These are phyloP conservation scores for Leccinum sublutescens DNA, from an alignment of 768 basidiomycete genomes.

Conservation along the genomic window DNA sequence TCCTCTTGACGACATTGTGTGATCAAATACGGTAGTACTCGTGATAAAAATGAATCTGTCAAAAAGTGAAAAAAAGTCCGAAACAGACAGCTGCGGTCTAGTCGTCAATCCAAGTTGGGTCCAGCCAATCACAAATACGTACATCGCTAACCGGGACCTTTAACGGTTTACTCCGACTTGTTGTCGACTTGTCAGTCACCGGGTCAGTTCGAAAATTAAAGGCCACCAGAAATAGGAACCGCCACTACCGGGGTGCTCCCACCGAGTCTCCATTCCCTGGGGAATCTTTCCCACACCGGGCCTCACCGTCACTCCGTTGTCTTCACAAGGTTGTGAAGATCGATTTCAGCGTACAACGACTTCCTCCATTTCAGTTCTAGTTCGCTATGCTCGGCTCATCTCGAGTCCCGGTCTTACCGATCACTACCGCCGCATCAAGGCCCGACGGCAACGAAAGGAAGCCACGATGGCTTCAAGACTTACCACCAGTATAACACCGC, in stretches of 20 bases:
- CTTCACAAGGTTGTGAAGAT: not conserved
- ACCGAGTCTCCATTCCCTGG: too few species aligned
- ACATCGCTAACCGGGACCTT: not conserved
- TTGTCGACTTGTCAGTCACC: too few species aligned
- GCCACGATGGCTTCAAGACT: not conserved
- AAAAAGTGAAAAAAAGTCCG: constrained; percentile 9
- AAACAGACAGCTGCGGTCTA: constrained; percentile 1
- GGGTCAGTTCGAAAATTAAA: not conserved
- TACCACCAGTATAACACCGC: not conserved
- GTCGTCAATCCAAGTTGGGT: not conserved
- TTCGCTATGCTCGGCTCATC: not conserved
- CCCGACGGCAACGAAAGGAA: not conserved
- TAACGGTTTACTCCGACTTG: not conserved
- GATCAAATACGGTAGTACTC: not conserved
- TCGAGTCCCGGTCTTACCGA: not conserved
- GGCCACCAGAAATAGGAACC: not conserved
- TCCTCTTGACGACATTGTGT: not conserved
- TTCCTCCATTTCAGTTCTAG: not conserved
- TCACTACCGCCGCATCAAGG: not conserved
- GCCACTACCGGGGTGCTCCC: not conserved
- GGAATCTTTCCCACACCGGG: not conserved
- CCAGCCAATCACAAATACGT: constrained; percentile 6
- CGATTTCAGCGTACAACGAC: not conserved
- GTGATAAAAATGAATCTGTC: constrained; percentile 6
- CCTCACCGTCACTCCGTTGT: not conserved